Percentiles rank a stretch among this genome's conserved stretches.
phyloP scores from a whole-genome alignment of 2,329 filamentous ascomycete genomes.

The Cercospora beticola region DNA sequence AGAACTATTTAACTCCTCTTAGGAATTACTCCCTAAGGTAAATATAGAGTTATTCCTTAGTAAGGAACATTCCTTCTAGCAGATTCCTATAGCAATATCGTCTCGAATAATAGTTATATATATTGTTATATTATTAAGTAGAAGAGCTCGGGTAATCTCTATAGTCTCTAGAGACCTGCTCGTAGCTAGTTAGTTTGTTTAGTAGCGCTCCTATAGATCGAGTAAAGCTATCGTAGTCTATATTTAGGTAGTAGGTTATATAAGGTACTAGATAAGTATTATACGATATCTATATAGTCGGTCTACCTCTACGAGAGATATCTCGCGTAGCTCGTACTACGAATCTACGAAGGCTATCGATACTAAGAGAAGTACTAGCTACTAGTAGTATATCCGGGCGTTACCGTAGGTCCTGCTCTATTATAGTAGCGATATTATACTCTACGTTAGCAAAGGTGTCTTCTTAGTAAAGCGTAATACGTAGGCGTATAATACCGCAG shows the following conservation, averaged over 20 bases:
- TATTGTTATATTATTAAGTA: background rate
- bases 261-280: background rate
- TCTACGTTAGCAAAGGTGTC: slow-evolving; percentile 3
- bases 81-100: background rate
- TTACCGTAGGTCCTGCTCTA: background rate
- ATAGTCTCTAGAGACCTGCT: background rate
- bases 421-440: background rate
- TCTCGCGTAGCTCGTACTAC: background rate
- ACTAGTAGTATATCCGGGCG: background rate
- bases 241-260: background rate
- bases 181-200: background rate
- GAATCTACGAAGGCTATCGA: background rate
- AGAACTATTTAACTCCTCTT: background rate
- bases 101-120: background rate
- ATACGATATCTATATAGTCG: background rate
- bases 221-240: background rate
- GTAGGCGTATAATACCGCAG: slow-evolving; percentile 5
- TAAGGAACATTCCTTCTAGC: background rate
- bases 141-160: background rate
- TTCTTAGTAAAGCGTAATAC: slow-evolving; percentile 5
- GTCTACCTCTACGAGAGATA: background rate
- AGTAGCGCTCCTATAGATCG: background rate
- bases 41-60: background rate
- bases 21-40: background rate
- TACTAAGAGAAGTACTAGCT: background rate